Evolutionary conservation across 192 early-diverging fungal species (phyloP), one percentile per base, ranked within the genome.

Genomic region (Linnemannia zychae): DNA sequence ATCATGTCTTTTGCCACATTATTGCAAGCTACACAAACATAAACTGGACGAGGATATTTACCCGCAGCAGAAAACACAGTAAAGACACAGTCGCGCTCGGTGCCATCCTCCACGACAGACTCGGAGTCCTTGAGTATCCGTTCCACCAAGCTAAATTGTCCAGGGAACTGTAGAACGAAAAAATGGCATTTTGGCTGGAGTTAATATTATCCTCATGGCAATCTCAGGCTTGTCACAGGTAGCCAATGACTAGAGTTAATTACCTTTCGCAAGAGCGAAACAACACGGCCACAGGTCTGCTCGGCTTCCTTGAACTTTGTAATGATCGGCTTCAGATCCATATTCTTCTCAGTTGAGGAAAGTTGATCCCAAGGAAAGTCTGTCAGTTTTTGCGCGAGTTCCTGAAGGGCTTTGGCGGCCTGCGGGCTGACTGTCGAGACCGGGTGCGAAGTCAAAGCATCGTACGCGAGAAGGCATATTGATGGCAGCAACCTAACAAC

Each of bases 381-480:
- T 1, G 57, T 71, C 31, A 93, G 67, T 22, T 81, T 82, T 31
- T 81, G 73, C 4, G 82, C 87, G 12, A 93, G 77, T 20, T 76
- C 66, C 16, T 79, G 48, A 24, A 91, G 31, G 0, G 73, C 81
- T 31, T 74, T 66, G 11, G 85, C 67, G 0, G 94, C 76, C 13
- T 79, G 70, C 7, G 78, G 81, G 9, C 91, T 85, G 57, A 85
- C 70, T 17, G 74, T 67, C 7, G 87, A 70, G 20, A 93, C 76
- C 13, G 93, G 90, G 70, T 95, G 93, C 1, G 89, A 87, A 2
- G 86, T 79, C 20, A 98, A 87, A 2, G 92, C 89, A 66, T 96
- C 94, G 74, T 96, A 98, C 7, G 91, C 90, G 47, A 96, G 91
- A n/a, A 95, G 82, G 28, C 93, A 93, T 57, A 96, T 74, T 24